Evolutionary conservation across 1,139 yeast genomes (phyloP).

Genomic region (Geotrichum macrosporum): DNA sequence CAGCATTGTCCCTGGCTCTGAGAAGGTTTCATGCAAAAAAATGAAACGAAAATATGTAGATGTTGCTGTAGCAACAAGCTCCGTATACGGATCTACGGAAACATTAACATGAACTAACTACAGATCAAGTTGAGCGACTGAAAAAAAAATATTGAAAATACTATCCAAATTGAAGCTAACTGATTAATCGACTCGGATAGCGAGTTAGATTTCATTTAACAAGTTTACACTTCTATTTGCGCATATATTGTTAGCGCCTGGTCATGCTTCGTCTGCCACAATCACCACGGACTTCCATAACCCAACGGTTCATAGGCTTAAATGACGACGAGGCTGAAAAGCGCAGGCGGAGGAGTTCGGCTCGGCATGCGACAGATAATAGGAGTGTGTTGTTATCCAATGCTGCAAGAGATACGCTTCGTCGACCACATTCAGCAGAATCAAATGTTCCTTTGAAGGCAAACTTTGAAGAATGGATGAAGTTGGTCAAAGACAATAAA

Average conservation of each 20-base stretch:
- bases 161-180: too few relatives aligned
- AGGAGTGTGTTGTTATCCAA: conserved; percentile 9
- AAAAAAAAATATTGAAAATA: too few relatives aligned
- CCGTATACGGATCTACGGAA: neutral
- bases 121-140: too few relatives aligned
- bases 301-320: conserved; percentile 18
- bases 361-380: conserved; percentile 10
- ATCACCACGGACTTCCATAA: neutral
- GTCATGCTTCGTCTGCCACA: too few relatives aligned
- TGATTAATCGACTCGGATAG: too few relatives aligned
- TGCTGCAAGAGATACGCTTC: conserved; percentile 6
- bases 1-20: neutral
- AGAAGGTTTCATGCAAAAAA: neutral
- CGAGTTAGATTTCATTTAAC: too few relatives aligned
- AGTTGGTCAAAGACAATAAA: conserved; percentile 77
- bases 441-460: conserved; percentile 45
- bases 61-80: neutral
- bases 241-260: too few relatives aligned
- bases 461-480: conserved; percentile 88
- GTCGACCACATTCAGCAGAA: conserved; percentile 8
- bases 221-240: too few relatives aligned
- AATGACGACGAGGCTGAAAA: conserved; percentile 36
- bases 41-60: neutral
- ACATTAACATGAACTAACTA: too few relatives aligned
- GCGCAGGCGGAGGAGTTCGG: conserved; percentile 27